phyloP scores from a whole-genome alignment of 1,284 basidiomycete genomes.

The Leccinum subrobustum region DNA sequence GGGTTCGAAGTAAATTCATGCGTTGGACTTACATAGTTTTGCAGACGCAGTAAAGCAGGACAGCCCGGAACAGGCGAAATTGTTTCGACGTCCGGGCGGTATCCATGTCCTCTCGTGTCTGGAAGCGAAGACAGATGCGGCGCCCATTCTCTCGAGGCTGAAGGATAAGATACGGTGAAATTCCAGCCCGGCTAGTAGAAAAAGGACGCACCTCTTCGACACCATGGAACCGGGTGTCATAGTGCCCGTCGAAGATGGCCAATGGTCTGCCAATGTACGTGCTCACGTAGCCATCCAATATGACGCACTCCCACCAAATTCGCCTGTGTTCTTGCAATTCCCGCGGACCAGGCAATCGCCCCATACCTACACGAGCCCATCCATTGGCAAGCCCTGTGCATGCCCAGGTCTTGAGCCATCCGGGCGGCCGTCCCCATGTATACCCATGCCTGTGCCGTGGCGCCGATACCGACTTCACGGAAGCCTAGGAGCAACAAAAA shows the following conservation, averaged over 20 bases:
- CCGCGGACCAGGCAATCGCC: constrained; percentile 57
- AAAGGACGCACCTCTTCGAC: constrained; percentile 53
- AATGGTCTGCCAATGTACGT: constrained; percentile 80
- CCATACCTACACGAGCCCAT: constrained; percentile 55
- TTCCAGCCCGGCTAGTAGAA: neutral
- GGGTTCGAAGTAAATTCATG: neutral
- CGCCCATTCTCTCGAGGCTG: constrained; percentile 63
- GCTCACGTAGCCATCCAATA: constrained; percentile 80
- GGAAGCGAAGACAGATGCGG: constrained; percentile 41
- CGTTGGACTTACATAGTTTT: constrained; percentile 55
- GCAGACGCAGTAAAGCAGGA: constrained; percentile 79
- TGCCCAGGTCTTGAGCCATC: constrained; percentile 85
- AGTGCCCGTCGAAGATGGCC: constrained; percentile 78
- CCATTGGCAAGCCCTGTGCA: constrained; percentile 81
- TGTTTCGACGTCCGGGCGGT: constrained; percentile 20
- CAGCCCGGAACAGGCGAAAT: constrained; percentile 46
- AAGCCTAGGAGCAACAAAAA: constrained; percentile 78
- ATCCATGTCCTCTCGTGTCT: constrained; percentile 31
- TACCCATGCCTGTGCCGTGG: constrained; percentile 85
- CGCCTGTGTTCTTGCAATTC: constrained; percentile 74
- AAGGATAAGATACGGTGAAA: constrained; percentile 6
- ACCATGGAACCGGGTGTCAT: constrained; percentile 71
- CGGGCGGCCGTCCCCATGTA: constrained; percentile 78
- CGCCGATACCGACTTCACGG: constrained; percentile 82
- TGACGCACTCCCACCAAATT: constrained; percentile 80